Evolutionary conservation across 2,329 filamentous ascomycete genomes (phyloP).

Genomic region (Fusarium mexicanum): DNA sequence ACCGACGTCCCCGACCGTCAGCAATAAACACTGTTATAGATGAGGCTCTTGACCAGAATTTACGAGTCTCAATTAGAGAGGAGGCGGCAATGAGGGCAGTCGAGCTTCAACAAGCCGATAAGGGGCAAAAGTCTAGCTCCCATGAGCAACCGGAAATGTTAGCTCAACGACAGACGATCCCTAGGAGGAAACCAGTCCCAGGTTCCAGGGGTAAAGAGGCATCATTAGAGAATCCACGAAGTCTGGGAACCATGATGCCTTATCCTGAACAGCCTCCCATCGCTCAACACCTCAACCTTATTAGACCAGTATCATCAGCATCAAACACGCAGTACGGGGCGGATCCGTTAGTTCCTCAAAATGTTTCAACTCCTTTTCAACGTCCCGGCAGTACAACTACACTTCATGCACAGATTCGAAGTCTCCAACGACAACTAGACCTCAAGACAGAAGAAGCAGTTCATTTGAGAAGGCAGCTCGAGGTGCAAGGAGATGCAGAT

Average conservation of each 20-base stretch:
- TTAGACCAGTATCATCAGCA: constrained; percentile 47
- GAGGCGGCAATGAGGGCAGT: constrained; percentile 26
- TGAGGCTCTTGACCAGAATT: neutral
- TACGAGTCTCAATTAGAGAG: constrained; percentile 31
- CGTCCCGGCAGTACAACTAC: constrained; percentile 45
- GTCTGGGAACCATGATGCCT: constrained; percentile 52
- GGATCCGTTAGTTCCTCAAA: neutral
- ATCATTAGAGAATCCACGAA: constrained; percentile 39
- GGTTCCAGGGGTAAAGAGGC: neutral
- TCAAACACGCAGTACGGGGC: constrained; percentile 25
- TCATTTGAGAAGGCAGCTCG: constrained; percentile 58
- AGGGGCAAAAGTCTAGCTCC: neutral
- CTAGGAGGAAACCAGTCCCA: constrained; percentile 17
- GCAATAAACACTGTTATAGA: neutral
- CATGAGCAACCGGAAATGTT: neutral
- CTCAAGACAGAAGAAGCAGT: constrained; percentile 56
- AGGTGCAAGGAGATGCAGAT: constrained; percentile 55
- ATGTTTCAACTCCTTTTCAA: constrained; percentile 24
- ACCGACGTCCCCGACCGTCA: constrained; percentile 1
- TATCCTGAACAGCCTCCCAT: constrained; percentile 51
- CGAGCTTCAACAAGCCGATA: constrained; percentile 19
- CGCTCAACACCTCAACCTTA: constrained; percentile 51
- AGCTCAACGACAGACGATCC: constrained; percentile 1
- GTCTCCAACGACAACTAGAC: constrained; percentile 59
- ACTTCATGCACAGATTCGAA: constrained; percentile 60